A percentile compares a stretch with the other conserved stretches of the same genome.
These are phyloP conservation scores for Xylariaceae sp. DNA, from an alignment of 2,329 filamentous ascomycete genomes.

Conservation along the genomic window DNA sequence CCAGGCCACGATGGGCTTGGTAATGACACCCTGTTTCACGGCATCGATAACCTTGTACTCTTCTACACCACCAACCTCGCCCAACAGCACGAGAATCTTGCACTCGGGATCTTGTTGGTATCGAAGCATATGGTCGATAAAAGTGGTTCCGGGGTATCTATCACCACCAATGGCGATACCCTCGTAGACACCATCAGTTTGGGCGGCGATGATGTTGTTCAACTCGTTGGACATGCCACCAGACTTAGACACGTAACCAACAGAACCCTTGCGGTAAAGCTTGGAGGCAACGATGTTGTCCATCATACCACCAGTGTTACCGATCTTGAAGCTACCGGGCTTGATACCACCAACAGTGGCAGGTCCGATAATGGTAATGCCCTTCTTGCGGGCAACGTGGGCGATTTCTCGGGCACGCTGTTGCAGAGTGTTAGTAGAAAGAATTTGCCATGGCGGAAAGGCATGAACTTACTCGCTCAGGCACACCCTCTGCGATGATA, in stretches of 20 bases:
- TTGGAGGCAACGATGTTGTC: slow-evolving; percentile 99
- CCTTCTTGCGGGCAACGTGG: slow-evolving; percentile 95
- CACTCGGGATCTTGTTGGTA: slow-evolving; percentile 96
- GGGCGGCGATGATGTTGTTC: slow-evolving; percentile 98
- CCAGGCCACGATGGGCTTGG: slow-evolving; percentile 98
- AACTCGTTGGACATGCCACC: slow-evolving; percentile 99
- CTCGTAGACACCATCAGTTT: slow-evolving; percentile 96
- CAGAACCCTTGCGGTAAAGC: slow-evolving; percentile 98
- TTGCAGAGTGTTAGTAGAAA: slow-evolving; percentile 21
- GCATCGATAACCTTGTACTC: slow-evolving; percentile 99
- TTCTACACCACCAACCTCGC: slow-evolving; percentile 98
- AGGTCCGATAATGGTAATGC: slow-evolving; percentile 96
- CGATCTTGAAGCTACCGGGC: slow-evolving; percentile 98
- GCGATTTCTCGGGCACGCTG: slow-evolving; percentile 97
- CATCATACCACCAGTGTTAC: slow-evolving; percentile 99
- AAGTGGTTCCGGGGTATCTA: slow-evolving; percentile 96
- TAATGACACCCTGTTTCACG: slow-evolving; percentile 89
- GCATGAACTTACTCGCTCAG: slow-evolving; percentile 73
- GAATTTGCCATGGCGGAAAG: not conserved
- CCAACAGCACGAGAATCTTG: slow-evolving; percentile 94
- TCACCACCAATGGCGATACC: slow-evolving; percentile 99
- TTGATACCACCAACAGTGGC: slow-evolving; percentile 99
- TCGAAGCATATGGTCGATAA: slow-evolving; percentile 96
- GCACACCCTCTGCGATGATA: slow-evolving; percentile 99
- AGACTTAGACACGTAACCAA: slow-evolving; percentile 99